phyloP scores from a whole-genome alignment of 371 early-diverging fungal species.

The Rhizopus sp. region DNA sequence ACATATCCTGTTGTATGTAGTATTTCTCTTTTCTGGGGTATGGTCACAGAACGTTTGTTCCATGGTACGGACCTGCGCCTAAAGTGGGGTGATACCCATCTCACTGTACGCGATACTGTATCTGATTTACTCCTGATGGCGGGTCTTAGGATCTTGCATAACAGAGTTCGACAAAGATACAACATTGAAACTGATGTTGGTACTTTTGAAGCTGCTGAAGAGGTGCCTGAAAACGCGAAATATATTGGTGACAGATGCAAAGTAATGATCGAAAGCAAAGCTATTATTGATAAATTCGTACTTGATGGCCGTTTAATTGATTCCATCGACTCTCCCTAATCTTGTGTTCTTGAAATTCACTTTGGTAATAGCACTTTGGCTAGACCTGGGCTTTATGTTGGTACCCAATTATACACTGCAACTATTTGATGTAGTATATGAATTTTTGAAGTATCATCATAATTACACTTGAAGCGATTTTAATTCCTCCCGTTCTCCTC shows the following conservation, averaged over 20 bases:
- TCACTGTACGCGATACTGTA: slow-evolving; percentile 14
- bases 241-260: slow-evolving; percentile 3
- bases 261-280: slow-evolving; percentile 5
- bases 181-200: slow-evolving; percentile 3
- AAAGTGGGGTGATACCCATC: slow-evolving; percentile 13
- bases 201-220: neutral
- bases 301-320: slow-evolving; percentile 4
- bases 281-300: neutral
- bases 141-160: slow-evolving; percentile 6
- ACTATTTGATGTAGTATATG: too few species aligned
- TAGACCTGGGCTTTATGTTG: slow-evolving; percentile 2
- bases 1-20: slow-evolving; percentile 1
- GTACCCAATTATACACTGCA: slow-evolving; percentile 12
- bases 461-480: too few species aligned
- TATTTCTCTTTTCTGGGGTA: slow-evolving; percentile 7
- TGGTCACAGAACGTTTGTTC: slow-evolving; percentile 10
- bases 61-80: slow-evolving; percentile 1
- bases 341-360: slow-evolving; percentile 2
- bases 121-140: slow-evolving; percentile 9
- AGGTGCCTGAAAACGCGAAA: slow-evolving; percentile 4
- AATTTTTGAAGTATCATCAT: too few species aligned
- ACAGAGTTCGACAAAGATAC: slow-evolving; percentile 6
- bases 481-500: too few species aligned
- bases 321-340: neutral
- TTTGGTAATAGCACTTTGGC: slow-evolving; percentile 5